phyloP scores from a whole-genome alignment of 176 grass and related monocot genomes.

The Bolboschoenus planiculmis region DNA sequence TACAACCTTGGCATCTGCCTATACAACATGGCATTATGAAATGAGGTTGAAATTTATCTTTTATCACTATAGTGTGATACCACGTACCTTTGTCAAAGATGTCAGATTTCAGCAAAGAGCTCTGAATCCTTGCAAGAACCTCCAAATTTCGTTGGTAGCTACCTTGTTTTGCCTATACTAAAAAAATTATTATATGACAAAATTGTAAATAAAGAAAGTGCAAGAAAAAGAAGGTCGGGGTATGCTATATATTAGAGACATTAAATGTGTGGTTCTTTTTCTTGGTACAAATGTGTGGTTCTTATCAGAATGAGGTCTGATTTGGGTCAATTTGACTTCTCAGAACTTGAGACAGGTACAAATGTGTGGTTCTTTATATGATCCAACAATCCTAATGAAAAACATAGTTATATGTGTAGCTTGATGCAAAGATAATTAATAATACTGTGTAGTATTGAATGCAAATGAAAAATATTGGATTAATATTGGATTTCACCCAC shows the following conservation, averaged over 20 bases:
- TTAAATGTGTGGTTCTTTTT: no score
- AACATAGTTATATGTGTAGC: neutral
- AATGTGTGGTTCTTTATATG: neutral
- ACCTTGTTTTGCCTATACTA: slow-evolving; percentile 54
- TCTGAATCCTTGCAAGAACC: slow-evolving; percentile 45
- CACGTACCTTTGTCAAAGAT: slow-evolving; percentile 42
- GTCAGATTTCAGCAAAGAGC: slow-evolving; percentile 31
- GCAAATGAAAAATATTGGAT: no score
- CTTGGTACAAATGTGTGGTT: neutral
- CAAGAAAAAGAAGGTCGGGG: neutral
- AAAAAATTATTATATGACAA: neutral
- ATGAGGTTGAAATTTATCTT: neutral
- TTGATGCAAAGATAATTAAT: no score
- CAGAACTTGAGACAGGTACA: no score
- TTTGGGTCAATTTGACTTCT: no score
- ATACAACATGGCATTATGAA: neutral
- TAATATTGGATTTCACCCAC: no score
- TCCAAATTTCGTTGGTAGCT: slow-evolving; percentile 60
- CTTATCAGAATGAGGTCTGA: no score
- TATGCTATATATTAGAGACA: neutral
- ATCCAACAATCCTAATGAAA: neutral
- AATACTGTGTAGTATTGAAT: no score
- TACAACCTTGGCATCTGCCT: neutral
- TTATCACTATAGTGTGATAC: neutral
- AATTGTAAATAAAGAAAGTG: neutral